phyloP scores from a whole-genome alignment of 352 stramenopile species.

The Peronosclerospora sorghi region DNA sequence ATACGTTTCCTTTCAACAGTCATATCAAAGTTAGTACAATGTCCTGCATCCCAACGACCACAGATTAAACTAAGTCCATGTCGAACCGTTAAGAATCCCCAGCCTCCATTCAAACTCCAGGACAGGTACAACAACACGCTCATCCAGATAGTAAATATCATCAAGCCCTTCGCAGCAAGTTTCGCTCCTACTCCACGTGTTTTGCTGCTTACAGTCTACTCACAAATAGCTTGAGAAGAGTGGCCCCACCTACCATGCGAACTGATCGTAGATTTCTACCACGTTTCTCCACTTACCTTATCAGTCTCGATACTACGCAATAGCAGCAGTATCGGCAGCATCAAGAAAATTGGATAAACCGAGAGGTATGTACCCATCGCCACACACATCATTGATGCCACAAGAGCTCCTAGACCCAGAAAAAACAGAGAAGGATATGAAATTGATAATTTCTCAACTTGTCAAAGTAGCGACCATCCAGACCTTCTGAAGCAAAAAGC shows the following conservation, averaged over 20 bases:
- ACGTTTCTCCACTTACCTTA: slow-evolving; percentile 1
- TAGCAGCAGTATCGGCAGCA: slow-evolving; percentile 45
- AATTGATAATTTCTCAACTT: background rate
- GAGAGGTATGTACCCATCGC: slow-evolving; percentile 56
- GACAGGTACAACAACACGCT: slow-evolving; percentile 43
- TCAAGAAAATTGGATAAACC: slow-evolving; percentile 57
- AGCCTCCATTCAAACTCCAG: slow-evolving; percentile 35
- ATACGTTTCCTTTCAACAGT: slow-evolving; percentile 55
- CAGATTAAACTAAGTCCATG: background rate
- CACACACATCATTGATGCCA: slow-evolving; percentile 36
- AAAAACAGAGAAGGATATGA: slow-evolving; percentile 2
- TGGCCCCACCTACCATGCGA: background rate
- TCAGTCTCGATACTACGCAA: slow-evolving; percentile 13
- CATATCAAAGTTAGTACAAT: too few species aligned
- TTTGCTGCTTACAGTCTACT: background rate
- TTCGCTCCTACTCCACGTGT: background rate
- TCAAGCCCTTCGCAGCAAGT: slow-evolving; percentile 12
- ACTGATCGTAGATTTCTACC: background rate
- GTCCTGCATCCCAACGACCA: too few species aligned
- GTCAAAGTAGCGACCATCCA: background rate
- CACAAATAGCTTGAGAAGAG: background rate
- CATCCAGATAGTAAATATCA: slow-evolving; percentile 17
- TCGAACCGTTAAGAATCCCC: slow-evolving; percentile 53
- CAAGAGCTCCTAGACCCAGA: slow-evolving; percentile 23
- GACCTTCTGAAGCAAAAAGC: slow-evolving; percentile 57